Evolutionary conservation across 2,329 filamentous ascomycete genomes (phyloP), one percentile per base, ranked within the genome.

Genomic region (Pseudogymnoascus destructans): DNA sequence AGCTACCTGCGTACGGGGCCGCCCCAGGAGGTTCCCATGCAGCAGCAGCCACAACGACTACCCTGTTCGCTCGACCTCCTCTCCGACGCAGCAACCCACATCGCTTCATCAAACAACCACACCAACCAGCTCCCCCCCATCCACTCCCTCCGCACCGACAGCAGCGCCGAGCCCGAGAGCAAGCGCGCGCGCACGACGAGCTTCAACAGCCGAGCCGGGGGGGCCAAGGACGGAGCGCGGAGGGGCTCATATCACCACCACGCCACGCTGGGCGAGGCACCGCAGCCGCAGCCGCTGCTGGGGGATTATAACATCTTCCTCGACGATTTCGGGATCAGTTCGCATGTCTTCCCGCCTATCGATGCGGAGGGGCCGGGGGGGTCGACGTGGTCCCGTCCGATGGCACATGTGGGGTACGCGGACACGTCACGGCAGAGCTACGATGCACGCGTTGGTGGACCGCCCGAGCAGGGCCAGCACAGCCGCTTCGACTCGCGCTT

Each of bases 231-330:
- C 5, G 17, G 46, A 4, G 10, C 19, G 2, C 46, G 23, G 15
- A 25, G 23, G 10, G 23, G 19, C 69, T 17, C 75, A 79, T 11
- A 67, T 71, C 3, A 71, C 71, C 5, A 67, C 79, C 57, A 66
- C 73, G 3, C 70, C 74, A 1, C 72, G 70, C 2, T 73, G 17
- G 21, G 36, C 9, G 36, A 40, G 36, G 36, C 36, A 10, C 36
- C 36, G 8, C 36, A 40, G 3, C 36, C 36, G 17, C 36, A 40
- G 5, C 36, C 36, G 36, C 36, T 40, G 15, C 78, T 79, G 61
- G 78, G 81, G 59, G 78, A 80, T 62, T 82, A 82, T 61, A 79
- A 81, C 60, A 67, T 81, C 10, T 82, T 83, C 60, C 69, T 82
- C 57, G 80, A 82, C 65, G 79, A 82, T 56, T 79, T 79, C 62